Base-by-base conservation (phyloP, 805 yeast species). In the Saccharomyces eubayanus region DNA sequence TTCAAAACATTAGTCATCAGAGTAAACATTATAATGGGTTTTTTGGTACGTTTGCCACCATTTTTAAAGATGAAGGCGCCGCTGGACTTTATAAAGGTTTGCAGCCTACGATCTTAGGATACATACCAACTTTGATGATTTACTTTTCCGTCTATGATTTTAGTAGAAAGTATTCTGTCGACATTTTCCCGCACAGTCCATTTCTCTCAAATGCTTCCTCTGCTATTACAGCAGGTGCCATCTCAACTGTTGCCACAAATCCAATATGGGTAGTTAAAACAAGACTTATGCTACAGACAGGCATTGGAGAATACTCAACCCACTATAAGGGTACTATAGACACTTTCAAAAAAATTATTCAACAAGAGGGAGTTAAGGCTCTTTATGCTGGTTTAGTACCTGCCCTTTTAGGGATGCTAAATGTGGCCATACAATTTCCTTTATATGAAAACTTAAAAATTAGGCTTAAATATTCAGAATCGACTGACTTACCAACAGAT, bases 191-290 rank as follows among this genome's bases (percentile, higher is more conserved):
- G 14, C 46, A 67, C 53, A 63, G 63, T 49, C 76, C 69, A 43
- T 71, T 71, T 60, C 40, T 72, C 47, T 57, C 79, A 55, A 73
- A 75, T 72, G 64, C 74, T 16, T 60, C 74, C 51, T 73, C 82
- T 51, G 97, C 99, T 0, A 77, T 92, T 50, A 79, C 89, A 4
- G 96, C 98, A 1, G 99, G 99, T 29, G 82, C 88, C 53, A 81
- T 84, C 6, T 87, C 96, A 1, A 87, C 98, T 0, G 75, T 89
- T 10, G 69, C 84, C 8, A 92, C 96, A 0, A 94, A 94, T 68
- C 99, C 99, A 10, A 88, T 92, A 12, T 94, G 99, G 99, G 98
- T 94, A 47, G 91, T 94, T 30, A 94, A 94, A 68, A 94, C 99
- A 1, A 75, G 99, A 63, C 73, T 94, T 51, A 94, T 94, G 98